Evolutionary conservation across 176 grass and related monocot species (phyloP), one percentile per base, ranked within the genome.

Genomic region (Oryza glaberrima): DNA sequence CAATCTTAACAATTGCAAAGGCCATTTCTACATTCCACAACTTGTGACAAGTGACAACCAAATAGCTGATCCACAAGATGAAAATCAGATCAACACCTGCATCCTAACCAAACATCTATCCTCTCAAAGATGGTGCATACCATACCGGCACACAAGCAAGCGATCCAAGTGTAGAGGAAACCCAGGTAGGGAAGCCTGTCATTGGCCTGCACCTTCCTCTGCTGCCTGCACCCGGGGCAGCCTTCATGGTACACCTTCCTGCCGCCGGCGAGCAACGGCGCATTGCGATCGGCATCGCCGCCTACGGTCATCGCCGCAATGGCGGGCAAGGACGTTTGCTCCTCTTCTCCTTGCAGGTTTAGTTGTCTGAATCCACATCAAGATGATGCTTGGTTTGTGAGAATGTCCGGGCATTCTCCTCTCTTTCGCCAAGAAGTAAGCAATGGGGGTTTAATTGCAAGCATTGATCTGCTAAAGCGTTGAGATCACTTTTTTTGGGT

Each of bases 101-200:
- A 67, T 11, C 38, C 60, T 28, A 51, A 67, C 34, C 64, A 47
- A 19, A 17, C 49, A 14, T 52, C 49, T 52, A 32, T 52, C 49
- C 49, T 23, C 49, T 23, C 11, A 9, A 73, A 14, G 32, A 22
- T 11, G 56, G 48, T 43, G 41, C 41, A 43, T 43, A 28, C 70
- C 83, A 32, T 89, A 90, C 91, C 36, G 23, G 84, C 71, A 28
- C 84, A 87, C 38, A 93, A 56, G 72, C 84, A 81, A 5, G 82
- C 16, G 46, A 93, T 84, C 88, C 91, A 93, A 30, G 86, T 76
- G 88, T 70, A 93, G 19, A 87, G 44, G 91, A 93, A 91, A 13
- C 84, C 89, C 14, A 3, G 77, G 72, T 91, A 94, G 0, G 89
- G 92, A 13, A 86, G 84, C 72, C 80, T 30, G 15, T 76, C 46